Base-by-base conservation (phyloP, 768 basidiomycete species). In the Aureoboletus auriporus region DNA sequence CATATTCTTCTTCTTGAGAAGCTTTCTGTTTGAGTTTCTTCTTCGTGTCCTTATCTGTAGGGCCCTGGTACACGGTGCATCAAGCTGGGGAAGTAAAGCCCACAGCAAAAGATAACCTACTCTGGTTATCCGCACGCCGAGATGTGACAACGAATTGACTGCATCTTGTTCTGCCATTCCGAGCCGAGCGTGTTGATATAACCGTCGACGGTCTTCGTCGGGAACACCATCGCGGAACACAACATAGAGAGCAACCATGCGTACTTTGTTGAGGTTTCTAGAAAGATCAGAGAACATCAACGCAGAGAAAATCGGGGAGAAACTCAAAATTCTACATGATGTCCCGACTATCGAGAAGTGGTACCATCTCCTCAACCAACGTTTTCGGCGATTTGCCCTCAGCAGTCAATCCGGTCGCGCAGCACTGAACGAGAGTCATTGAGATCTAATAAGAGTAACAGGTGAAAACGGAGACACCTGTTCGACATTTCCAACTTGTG, bases 291-390 rank as follows among this genome's bases (percentile, higher is more conserved):
- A 44, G n/a, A 41, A 31, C 30, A 30, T 54, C 39, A 20, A 38
- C 23, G 13, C 26, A 6, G 28, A 29, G 28, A 8, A 29, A 13
- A 13, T 9, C 27, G 37, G 36, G 26, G 46, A 31, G 23, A 12
- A 45, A 17, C n/a, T 30, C 41, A 34, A 31, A 50, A 16, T 65
- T 80, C 61, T 66, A 93, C 94, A 84, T 76, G 48, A 97, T 82
- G 14, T 89, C 84, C 45, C 83, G 78, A 63, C 88, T 86, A 61
- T 94, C 95, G 23, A 99, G 75, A 28, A 99, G 70, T 0, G 96
- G 95, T 0, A 99, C 94, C 96, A 99, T 98, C 65, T 99, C 94
- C 64, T 98, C 96, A 2, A 99, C 93, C 4, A 99, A 71, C 0
- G 80, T 82, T 65, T 96, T 97, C 2, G 96, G 96, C n/a, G 82